Conservation (phyloP, 2,329 filamentous ascomycete species). For the Helminthosporium solani region DNA sequence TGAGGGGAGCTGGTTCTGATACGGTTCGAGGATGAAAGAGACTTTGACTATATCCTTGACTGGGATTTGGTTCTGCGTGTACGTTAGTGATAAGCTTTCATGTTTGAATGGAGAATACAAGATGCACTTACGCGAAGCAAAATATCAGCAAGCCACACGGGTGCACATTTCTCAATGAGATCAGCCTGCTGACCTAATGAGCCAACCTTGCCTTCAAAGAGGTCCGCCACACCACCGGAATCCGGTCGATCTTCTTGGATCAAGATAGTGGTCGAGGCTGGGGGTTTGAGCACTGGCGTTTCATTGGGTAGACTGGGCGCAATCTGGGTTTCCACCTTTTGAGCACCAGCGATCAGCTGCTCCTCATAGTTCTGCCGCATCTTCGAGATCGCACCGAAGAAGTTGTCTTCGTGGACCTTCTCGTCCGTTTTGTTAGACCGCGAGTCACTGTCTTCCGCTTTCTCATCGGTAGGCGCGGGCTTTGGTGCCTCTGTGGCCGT, state of each 20-base stretch:
- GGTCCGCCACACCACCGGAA: constrained; percentile 69
- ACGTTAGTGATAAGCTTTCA: constrained; percentile 3
- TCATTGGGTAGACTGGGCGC: constrained; percentile 70
- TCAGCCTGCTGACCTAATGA: constrained; percentile 76
- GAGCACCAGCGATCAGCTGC: constrained; percentile 54
- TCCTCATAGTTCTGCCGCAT: constrained; percentile 74
- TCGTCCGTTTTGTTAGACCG: constrained; percentile 62
- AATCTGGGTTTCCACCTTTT: constrained; percentile 62
- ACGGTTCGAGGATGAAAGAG: constrained; percentile 88
- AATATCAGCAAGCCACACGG: constrained; percentile 89
- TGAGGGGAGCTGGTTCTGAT: constrained; percentile 69
- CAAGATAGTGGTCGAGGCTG: constrained; percentile 61
- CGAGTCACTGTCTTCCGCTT: constrained; percentile 62
- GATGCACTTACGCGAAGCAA: constrained; percentile 66
- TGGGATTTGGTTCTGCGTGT: constrained; percentile 72
- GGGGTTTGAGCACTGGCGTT: constrained; percentile 73
- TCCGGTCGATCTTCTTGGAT: constrained; percentile 67
- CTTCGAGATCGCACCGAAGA: constrained; percentile 70
- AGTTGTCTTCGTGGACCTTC: constrained; percentile 73
- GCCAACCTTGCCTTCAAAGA: constrained; percentile 87
- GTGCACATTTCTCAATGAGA: constrained; percentile 79
- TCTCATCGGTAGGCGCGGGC: constrained; percentile 72
- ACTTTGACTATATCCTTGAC: constrained; percentile 93
- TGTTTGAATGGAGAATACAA: background rate
- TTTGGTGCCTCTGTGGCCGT: constrained; percentile 66